Conservation (phyloP, 2,329 filamentous ascomycete genomes). For the Sporothrix euskadiensis region DNA sequence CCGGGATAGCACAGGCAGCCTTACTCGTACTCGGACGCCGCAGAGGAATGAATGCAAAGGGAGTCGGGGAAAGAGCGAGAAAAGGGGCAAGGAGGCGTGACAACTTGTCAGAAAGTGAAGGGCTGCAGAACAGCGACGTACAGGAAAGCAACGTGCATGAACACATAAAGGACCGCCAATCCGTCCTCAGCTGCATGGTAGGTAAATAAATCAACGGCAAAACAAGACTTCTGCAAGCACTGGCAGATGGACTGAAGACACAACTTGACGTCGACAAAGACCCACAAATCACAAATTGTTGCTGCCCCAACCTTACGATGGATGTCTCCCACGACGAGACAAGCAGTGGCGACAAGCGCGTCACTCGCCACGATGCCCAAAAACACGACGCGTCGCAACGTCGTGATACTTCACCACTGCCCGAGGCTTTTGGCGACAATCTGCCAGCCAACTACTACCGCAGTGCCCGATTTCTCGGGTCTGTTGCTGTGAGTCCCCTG, state of each 20-base stretch:
- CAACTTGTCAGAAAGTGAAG: background rate
- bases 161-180: background rate
- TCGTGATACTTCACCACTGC: background rate
- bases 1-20: background rate
- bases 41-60: background rate
- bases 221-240: background rate
- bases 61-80: background rate
- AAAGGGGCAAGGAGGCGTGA: background rate
- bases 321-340: background rate
- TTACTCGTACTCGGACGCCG: background rate
- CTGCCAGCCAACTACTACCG: conserved; percentile 43
- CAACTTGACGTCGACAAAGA: background rate
- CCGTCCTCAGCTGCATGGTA: background rate
- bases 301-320: background rate
- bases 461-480: conserved; percentile 41
- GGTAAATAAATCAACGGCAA: background rate
- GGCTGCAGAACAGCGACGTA: background rate
- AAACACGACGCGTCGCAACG: background rate
- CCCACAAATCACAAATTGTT: background rate
- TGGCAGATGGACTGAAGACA: background rate
- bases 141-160: background rate
- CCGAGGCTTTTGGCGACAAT: conserved; percentile 40
- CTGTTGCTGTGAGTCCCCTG: conserved; percentile 29
- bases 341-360: background rate
- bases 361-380: background rate